Evolutionary conservation across 805 yeast species (phyloP), one percentile per base, ranked within the genome.

Genomic region (Lipomyces orientalis): DNA sequence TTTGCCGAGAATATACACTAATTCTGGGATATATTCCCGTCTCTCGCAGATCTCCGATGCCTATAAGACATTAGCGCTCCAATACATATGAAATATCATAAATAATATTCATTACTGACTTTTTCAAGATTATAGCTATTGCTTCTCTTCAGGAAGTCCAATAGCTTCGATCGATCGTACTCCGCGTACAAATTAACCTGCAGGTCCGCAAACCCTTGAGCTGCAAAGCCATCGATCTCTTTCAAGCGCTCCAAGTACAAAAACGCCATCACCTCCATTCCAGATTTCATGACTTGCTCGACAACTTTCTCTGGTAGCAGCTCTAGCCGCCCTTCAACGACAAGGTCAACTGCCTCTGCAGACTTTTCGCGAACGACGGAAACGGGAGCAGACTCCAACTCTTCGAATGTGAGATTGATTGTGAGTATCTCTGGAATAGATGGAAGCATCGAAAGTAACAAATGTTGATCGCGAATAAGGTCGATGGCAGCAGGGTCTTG

Each of bases 1-100:
- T 73, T 87, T 86, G 4, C 97, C 96, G 68, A 91, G 83, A 37
- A 95, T 78, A 74, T 87, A 93, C 0, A 95, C 97, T 54, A 93
- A 81, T 74, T 94, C 98, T 54, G 88, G 86, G 54, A 82, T 83
- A 54, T 84, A 82, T 0, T 82, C 82, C 29, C 82, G 79, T 10
- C 76, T 66, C 67, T 87, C 87, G 73, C 97, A 91, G 0, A 89
- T 76, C 14, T 79, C 77, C n/a, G 93, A 85, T 0, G 97, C 97
- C 64, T 68, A 31, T 3, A 31, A 19, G 25, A 22, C 10, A 16
- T 58, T 34, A 56, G 46, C 59, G 10, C 19, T 56, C 29, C 8
- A 10, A 19, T 22, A 12, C 19, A 56, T 19, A 3, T 7, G 19
- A 4, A 16, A 14, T 12, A 5, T 19, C 43, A 55, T 5, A 59